Base-by-base conservation (phyloP, 371 early-diverging fungal species). In the Phascolomyces articulosus region DNA sequence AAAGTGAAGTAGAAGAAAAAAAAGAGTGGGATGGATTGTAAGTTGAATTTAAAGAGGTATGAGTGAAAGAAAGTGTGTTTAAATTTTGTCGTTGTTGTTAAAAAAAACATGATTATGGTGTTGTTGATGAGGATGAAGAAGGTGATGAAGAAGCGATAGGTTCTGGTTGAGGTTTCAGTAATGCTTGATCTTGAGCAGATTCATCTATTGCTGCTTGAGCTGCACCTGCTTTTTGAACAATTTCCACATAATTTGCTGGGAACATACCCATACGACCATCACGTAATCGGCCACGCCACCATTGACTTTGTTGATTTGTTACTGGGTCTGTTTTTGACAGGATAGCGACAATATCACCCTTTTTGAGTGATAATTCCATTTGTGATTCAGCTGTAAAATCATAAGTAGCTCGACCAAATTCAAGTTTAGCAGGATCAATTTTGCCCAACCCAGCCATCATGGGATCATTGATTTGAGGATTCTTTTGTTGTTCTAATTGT, bases 231-330 rank as follows among this genome's bases (percentile, higher is more conserved):
- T 59, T 59, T 47, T 59, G 60, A 26, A 59, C 60, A 26, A 78
- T 69, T 55, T 75, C 73, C 51, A 96, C 95, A 72, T 95, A 96
- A 68, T 89, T 96, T 57, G 92, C 84, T 0, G 98, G 98, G 81
- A 98, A 96, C 53, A 92, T 78, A 4, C 98, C 98, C 67, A 93
- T 86, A 16, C 80, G 79, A 0, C 98, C 98, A 56, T 85, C 83
- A 44, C 93, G 85, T 16, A 90, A 74, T 58, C 93, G 74, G 20
- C 98, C 97, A 53, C 91, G 82, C 98, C 98, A 98, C 98, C 98
- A 97, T 72, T 84, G 82, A 60, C 88, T 88, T 27, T 90, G 88
- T n/a, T 86, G 85, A 1, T 92, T 93, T 3, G 83, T 78, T 59
- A 85, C 86, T 23, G 93, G 89, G 71, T 95, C 95, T 2, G 81